Evolutionary conservation across 345 rosid species (phyloP), one percentile per base, ranked within the genome.

Genomic region (Dipteronia sinensis): DNA sequence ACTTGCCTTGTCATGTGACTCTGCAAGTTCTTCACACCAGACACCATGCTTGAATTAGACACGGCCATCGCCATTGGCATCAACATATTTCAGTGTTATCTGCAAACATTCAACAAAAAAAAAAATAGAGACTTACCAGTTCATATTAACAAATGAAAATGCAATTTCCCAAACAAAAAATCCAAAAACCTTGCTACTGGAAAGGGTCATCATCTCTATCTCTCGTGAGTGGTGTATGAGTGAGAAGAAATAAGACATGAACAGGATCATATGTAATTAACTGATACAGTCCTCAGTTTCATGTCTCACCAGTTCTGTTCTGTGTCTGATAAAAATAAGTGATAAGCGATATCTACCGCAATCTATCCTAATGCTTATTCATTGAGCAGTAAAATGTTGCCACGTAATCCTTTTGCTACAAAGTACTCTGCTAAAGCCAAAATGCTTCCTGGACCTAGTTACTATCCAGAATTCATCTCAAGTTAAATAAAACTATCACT

Each of bases 1-100:
- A 65, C 71, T 65, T 11, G 31, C 78, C 78, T 64, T 75, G 61
- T 19, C 25, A 46, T 4, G 27, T 63, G 19, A 63, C 10, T 34
- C 38, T 34, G 10, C 59, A 51, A 13, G 5, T 49, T 70, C 62
- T 70, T 70, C 42, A 15, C 47, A 71, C 44, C 27, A 19, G 65
- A 34, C 44, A 42, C 47, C 25, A 9, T 47, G 63, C 6, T 34
- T n/a, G 40, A 10, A 47, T 31, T 20, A 58, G 31, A 58, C 29
- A 72, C 38, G 5, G 71, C 55, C 1, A 19, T 31, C 0, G 78
- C 71, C 78, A 51, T 65, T 65, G 78, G 29, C 2, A 65, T 51
- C 71, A 75, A 65, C 71, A 65, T 75, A 38, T 51, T 31, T 75
- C 63, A 65, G 20, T 65, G 71, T 53, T 64, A 12, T 31, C 77